Conservation (phyloP, 1,284 basidiomycete genomes). For the Mycena sp. region DNA sequence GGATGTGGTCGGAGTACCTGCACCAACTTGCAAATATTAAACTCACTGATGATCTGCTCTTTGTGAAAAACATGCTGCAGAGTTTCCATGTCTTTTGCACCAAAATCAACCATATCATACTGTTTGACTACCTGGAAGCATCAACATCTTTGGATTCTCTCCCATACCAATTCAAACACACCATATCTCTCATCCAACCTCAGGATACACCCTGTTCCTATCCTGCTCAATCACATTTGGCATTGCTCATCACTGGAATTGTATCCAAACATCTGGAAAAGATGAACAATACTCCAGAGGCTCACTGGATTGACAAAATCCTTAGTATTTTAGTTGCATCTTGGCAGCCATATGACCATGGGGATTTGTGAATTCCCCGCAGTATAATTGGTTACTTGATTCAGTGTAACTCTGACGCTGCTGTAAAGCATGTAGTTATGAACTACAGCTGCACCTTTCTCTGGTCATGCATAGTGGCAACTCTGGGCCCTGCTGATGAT, state of each 20-base stretch:
- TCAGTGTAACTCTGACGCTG: neutral
- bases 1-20: neutral
- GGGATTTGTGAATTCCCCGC: neutral
- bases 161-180: neutral
- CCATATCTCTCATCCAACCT: neutral
- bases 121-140: neutral
- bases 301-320: neutral
- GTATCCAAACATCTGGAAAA: neutral
- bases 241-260: neutral
- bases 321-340: neutral
- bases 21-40: neutral
- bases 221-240: neutral
- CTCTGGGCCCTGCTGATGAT: neutral
- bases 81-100: neutral
- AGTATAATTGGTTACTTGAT: neutral
- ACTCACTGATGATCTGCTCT: neutral
- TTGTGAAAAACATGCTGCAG: neutral
- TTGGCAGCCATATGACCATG: neutral
- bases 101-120: neutral
- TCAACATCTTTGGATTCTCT: neutral
- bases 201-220: neutral
- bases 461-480: neutral
- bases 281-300: neutral
- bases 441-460: neutral
- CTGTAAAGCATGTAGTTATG: neutral